Percentiles rank a stretch among this genome's conserved stretches.
These are phyloP conservation scores for Penicillium daleae DNA, from an alignment of 495 filamentous ascomycete genomes.

Conservation along the genomic window DNA sequence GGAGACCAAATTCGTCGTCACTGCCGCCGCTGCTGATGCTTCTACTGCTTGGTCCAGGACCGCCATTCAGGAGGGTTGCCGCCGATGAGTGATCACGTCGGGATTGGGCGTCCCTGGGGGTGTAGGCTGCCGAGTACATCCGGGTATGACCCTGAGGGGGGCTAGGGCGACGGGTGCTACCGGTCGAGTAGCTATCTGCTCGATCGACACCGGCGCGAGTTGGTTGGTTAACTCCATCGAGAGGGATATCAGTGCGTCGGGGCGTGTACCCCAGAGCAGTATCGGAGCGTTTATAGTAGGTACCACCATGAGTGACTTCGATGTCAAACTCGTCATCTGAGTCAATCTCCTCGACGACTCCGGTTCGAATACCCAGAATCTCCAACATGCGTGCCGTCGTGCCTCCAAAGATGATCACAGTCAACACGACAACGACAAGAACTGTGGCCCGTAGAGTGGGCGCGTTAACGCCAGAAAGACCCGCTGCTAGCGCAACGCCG, in stretches of 20 bases:
- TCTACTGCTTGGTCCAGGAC: slow-evolving; percentile 50
- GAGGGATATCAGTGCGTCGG: slow-evolving; percentile 59
- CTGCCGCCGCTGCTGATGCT: slow-evolving; percentile 47
- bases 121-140: slow-evolving; percentile 67
- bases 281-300: slow-evolving; percentile 76
- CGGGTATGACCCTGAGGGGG: slow-evolving; percentile 46
- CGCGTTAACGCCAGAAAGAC: slow-evolving; percentile 74
- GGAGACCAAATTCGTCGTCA: slow-evolving; percentile 57
- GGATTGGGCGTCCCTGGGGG: slow-evolving; percentile 39
- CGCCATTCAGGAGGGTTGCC: slow-evolving; percentile 41
- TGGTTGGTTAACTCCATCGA: slow-evolving; percentile 52
- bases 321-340: slow-evolving; percentile 99
- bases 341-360: slow-evolving; percentile 94
- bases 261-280: slow-evolving; percentile 76
- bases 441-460: slow-evolving; percentile 86
- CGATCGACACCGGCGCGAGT: slow-evolving; percentile 36
- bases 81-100: slow-evolving; percentile 45
- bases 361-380: slow-evolving; percentile 90
- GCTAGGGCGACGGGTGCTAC: slow-evolving; percentile 54
- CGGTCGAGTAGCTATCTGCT: slow-evolving; percentile 57
- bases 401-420: slow-evolving; percentile 97
- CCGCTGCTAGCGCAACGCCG: slow-evolving; percentile 93
- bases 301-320: slow-evolving; percentile 74
- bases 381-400: slow-evolving; percentile 99
- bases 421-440: slow-evolving; percentile 93